Conservation (phyloP, 202 grass and related monocot species). For the Dendrocalamus latiflorus region DNA sequence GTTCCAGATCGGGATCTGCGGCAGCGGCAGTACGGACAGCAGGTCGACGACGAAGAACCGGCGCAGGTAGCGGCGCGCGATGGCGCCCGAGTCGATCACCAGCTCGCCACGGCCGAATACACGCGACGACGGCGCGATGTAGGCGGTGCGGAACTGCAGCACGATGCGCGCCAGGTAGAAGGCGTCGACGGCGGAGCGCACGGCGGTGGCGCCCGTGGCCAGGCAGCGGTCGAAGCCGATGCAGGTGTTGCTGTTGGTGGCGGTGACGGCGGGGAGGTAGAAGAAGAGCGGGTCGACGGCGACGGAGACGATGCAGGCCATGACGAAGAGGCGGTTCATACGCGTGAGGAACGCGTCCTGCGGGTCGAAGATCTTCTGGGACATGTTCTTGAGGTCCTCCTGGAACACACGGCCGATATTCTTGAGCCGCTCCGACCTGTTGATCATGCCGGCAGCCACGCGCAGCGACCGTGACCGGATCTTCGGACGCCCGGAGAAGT, state of each 20-base stretch:
- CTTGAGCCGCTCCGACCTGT: slow-evolving; percentile 51
- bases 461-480: slow-evolving; percentile 6
- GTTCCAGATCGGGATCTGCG: slow-evolving; percentile 54
- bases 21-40: slow-evolving; percentile 53
- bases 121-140: slow-evolving; percentile 70
- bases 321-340: slow-evolving; percentile 62
- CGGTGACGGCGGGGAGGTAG: slow-evolving; percentile 49
- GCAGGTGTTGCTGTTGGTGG: slow-evolving; percentile 35
- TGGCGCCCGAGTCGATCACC: slow-evolving; percentile 49
- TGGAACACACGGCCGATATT: slow-evolving; percentile 57
- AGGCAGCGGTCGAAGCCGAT: slow-evolving; percentile 43
- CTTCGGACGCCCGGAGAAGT: slow-evolving; percentile 25
- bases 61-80: slow-evolving; percentile 54
- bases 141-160: slow-evolving; percentile 75
- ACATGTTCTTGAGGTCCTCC: slow-evolving; percentile 59
- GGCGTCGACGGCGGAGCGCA: slow-evolving; percentile 58
- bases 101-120: slow-evolving; percentile 76
- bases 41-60: slow-evolving; percentile 59
- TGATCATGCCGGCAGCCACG: slow-evolving; percentile 28
- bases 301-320: slow-evolving; percentile 61
- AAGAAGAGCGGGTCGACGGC: slow-evolving; percentile 73
- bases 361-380: slow-evolving; percentile 67
- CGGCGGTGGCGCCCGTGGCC: neutral
- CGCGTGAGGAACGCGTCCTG: slow-evolving; percentile 60
- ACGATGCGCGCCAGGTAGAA: slow-evolving; percentile 64